A percentile compares a stretch with the other conserved stretches of the same genome.
These are phyloP conservation scores for Camillea tinctor DNA, from an alignment of 2,329 filamentous ascomycete genomes.

Conservation along the genomic window DNA sequence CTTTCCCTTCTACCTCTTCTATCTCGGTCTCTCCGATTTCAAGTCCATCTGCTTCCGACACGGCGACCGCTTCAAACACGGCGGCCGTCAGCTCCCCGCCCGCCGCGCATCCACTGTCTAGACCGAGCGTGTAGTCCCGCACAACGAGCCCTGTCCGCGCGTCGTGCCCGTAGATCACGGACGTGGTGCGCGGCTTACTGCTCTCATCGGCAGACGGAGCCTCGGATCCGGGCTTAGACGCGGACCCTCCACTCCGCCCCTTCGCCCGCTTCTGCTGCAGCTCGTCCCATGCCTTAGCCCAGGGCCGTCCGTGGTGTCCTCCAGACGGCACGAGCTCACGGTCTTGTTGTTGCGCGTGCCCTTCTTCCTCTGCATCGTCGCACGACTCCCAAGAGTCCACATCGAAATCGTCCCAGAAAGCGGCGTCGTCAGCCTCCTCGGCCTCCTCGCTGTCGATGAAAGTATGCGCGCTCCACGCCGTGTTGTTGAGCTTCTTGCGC, in stretches of 20 bases:
- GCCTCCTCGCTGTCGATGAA: neutral
- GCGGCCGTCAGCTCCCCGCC: conserved; percentile 76
- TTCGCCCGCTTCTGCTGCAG: conserved; percentile 37
- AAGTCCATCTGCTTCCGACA: neutral
- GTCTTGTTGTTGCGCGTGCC: neutral
- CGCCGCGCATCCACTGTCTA: conserved; percentile 80
- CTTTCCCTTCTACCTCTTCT: conserved; percentile 4
- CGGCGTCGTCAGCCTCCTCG: neutral
- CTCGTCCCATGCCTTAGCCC: conserved; percentile 64
- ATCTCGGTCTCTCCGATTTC: conserved; percentile 2
- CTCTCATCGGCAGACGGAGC: conserved; percentile 38
- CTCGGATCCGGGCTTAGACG: neutral
- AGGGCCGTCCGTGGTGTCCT: conserved; percentile 56
- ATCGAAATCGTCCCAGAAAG: neutral
- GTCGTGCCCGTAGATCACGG: conserved; percentile 88
- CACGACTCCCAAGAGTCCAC: neutral
- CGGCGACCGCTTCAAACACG: conserved; percentile 55
- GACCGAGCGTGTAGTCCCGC: conserved; percentile 71
- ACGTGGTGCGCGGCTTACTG: too few relatives aligned
- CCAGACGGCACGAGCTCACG: conserved; percentile 37
- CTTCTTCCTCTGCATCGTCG: neutral
- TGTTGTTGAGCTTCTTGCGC: conserved; percentile 4
- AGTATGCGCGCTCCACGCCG: neutral
- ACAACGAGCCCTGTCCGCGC: conserved; percentile 63
- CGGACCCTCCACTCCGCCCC: too few relatives aligned